Evolutionary conservation across 164 flowering plant species (phyloP), one percentile per base, ranked within the genome.

Genomic region (Chimonanthus salicifolius): DNA sequence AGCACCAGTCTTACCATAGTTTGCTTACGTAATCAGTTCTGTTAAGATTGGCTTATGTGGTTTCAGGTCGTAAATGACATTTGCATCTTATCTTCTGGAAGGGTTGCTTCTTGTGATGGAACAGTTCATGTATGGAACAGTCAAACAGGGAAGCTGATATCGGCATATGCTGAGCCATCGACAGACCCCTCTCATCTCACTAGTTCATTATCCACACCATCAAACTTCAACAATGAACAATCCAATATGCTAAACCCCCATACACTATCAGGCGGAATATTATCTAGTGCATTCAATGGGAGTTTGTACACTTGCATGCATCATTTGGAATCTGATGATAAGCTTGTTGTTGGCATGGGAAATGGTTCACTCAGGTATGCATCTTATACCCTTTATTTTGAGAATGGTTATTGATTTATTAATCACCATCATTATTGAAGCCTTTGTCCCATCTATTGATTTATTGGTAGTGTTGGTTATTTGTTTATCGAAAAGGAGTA

Each of bases 21-120:
- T 66, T 66, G 44, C 16, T 63, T 33, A 11, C 45, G 46, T 46
- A 46, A 66, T 63, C 66, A 15, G 20, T 15, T 58, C 44, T 54
- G 4, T 20, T 62, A n/a, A 62, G 3, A 63, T 21, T 33, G 69
- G 11, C 43, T 45, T 48, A 47, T 75, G 64, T 21, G 47, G 49
- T 80, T 82, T 75, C 84, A 95, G 99, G 94, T 91, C 76, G 99
- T 95, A 67, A 92, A 95, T 80, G 94, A 89, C 83, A 86, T 95
- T 10, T 82, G 90, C 74, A 50, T 89, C 74, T 77, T 95, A 58
- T 84, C 96, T 76, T 83, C 90, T 49, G 80, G 89, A 79, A 87
- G 94, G 79, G 80, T 91, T 65, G 99, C 99, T 83, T 95, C 99
- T 71, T 95, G 94, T 84, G 99, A 95, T 83, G 99, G 98, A 75